Evolutionary conservation across 2,329 filamentous ascomycete genomes (phyloP).

Genomic region (Fusarium brachygibbosum): DNA sequence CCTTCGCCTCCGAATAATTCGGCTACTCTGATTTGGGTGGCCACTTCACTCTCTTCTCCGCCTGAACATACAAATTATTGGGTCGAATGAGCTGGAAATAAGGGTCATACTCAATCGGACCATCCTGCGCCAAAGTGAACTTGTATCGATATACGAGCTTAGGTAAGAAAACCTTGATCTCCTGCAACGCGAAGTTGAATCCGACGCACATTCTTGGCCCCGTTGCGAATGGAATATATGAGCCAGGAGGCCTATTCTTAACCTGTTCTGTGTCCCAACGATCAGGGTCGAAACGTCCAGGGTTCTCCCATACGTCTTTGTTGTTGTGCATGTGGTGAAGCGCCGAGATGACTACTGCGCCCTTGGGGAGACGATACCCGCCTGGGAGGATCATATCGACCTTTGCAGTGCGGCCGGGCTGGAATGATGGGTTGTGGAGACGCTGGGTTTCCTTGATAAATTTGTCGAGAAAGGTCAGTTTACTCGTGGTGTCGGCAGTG

Average conservation of each 20-base stretch:
- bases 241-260: constrained; percentile 63
- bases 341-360: constrained; percentile 65
- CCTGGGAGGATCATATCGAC: constrained; percentile 69
- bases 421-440: constrained; percentile 71
- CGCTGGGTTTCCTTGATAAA: constrained; percentile 73
- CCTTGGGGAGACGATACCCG: constrained; percentile 67
- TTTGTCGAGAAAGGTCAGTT: constrained; percentile 66
- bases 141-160: constrained; percentile 71
- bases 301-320: constrained; percentile 69
- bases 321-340: constrained; percentile 67
- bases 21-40: constrained; percentile 9
- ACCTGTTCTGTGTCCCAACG: constrained; percentile 69
- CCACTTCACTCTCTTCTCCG: constrained; percentile 53
- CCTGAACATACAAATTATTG: constrained; percentile 66
- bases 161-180: constrained; percentile 70
- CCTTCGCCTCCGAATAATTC: accelerated
- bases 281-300: constrained; percentile 69
- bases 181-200: constrained; percentile 73
- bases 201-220: constrained; percentile 72
- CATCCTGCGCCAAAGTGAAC: constrained; percentile 63
- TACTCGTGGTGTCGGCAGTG: constrained; percentile 61
- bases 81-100: constrained; percentile 71
- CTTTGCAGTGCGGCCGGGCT: constrained; percentile 70
- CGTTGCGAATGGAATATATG: constrained; percentile 70
- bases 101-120: constrained; percentile 69